These are phyloP conservation scores for Hydnum rufescens DNA, from an alignment of 768 basidiomycete genomes.

Conservation along the genomic window DNA sequence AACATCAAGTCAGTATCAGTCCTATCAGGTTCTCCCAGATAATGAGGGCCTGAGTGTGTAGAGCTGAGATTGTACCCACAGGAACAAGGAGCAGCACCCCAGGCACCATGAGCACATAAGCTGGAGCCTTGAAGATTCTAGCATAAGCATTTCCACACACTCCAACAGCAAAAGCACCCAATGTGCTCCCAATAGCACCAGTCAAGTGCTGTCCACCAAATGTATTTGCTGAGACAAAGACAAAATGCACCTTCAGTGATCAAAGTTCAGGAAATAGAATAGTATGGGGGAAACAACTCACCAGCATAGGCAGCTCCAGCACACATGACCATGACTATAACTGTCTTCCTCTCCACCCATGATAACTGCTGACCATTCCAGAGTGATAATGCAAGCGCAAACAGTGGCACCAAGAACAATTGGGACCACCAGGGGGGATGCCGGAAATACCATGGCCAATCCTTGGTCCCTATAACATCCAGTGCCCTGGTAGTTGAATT, in stretches of 20 bases:
- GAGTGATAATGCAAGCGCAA: conserved; percentile 51
- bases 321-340: background rate
- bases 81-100: conserved; percentile 77
- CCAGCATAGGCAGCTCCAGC: background rate
- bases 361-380: conserved; percentile 47
- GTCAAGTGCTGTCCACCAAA: background rate
- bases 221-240: background rate
- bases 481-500: conserved; percentile 20
- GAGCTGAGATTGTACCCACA: conserved; percentile 26
- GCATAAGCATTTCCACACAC: background rate
- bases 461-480: conserved; percentile 51
- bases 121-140: background rate
- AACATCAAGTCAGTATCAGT: background rate
- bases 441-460: conserved; percentile 59
- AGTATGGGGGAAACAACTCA: no score
- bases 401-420: conserved; percentile 55
- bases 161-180: background rate
- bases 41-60: no score
- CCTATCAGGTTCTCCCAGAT: background rate
- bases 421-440: conserved; percentile 62
- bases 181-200: background rate
- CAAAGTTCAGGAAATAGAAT: no score
- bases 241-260: no score
- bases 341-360: background rate
- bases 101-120: conserved; percentile 79